A percentile compares a stretch with the other conserved stretches of the same genome.
These are phyloP conservation scores for Phenoliferia sp. DNA, from an alignment of 1,284 basidiomycete genomes.

Conservation along the genomic window DNA sequence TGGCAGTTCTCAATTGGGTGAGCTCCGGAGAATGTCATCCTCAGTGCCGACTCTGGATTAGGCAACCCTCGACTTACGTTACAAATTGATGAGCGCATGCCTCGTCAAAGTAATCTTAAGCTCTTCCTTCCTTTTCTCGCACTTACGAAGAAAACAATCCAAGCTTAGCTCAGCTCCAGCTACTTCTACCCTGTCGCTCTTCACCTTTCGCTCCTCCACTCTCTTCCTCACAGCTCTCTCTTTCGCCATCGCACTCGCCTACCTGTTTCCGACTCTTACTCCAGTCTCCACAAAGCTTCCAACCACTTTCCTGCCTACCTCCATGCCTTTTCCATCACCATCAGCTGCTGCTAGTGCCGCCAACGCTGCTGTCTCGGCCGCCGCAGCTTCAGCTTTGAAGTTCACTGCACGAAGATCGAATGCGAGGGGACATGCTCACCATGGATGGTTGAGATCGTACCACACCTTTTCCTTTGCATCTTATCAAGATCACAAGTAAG, in stretches of 20 bases:
- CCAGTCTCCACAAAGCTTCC: not conserved
- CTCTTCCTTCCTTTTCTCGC: no score
- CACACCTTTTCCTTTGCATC: constrained; percentile 14
- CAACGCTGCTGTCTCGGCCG: not conserved
- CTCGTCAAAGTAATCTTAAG: no score
- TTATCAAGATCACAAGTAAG: constrained; percentile 14
- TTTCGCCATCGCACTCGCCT: not conserved
- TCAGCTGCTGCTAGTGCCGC: not conserved
- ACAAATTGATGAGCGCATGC: no score
- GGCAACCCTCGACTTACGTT: no score
- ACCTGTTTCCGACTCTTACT: not conserved
- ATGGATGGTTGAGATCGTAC: constrained; percentile 62
- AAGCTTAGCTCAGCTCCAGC: no score
- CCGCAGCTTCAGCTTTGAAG: constrained; percentile 20
- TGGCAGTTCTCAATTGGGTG: no score
- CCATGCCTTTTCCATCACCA: not conserved
- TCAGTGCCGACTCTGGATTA: no score
- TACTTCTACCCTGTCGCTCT: not conserved
- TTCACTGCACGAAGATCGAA: constrained; percentile 22
- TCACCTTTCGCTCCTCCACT: not conserved
- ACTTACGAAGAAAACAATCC: no score
- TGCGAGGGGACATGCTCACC: constrained; percentile 67
- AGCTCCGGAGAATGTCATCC: no score
- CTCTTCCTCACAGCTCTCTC: not conserved
- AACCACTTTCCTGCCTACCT: not conserved